These are phyloP conservation scores for Coemansia sp. DNA, from an alignment of 192 early-diverging fungal genomes.

Conservation along the genomic window DNA sequence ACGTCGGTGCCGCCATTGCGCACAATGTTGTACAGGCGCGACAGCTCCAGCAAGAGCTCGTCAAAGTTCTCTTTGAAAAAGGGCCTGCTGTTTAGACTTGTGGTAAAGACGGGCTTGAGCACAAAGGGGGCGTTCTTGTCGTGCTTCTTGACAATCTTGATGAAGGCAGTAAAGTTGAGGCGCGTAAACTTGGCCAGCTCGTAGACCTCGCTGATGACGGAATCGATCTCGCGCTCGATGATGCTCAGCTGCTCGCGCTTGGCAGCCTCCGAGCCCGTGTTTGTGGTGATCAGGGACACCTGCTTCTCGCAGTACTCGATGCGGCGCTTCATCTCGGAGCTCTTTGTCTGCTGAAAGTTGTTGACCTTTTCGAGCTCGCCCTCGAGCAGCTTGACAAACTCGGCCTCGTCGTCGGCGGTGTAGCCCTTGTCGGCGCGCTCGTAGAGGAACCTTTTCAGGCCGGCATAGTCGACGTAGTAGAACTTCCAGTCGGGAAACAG, in stretches of 20 bases:
- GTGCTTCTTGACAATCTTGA: constrained; percentile 98
- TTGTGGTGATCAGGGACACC: constrained; percentile 55
- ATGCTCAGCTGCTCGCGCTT: constrained; percentile 53
- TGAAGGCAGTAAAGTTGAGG: constrained; percentile 79
- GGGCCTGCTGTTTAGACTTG: constrained; percentile 75
- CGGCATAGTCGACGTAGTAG: constrained; percentile 83
- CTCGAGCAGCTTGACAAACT: constrained; percentile 82
- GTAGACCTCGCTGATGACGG: constrained; percentile 74
- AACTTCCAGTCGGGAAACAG: constrained; percentile 85
- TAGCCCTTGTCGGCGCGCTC: constrained; percentile 58
- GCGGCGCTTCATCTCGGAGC: constrained; percentile 66
- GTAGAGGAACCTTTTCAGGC: constrained; percentile 84
- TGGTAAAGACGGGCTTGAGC: constrained; percentile 73
- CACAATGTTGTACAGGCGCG: constrained; percentile 71
- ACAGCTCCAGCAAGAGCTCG: constrained; percentile 76
- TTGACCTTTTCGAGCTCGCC: constrained; percentile 89
- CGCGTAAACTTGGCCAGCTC: constrained; percentile 72
- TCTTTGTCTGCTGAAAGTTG: constrained; percentile 69
- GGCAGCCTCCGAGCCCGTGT: constrained; percentile 38
- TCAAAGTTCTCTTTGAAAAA: constrained; percentile 89
- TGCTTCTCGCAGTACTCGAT: constrained; percentile 62
- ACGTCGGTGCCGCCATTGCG: constrained; percentile 66
- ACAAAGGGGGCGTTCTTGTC: constrained; percentile 89
- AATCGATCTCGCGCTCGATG: constrained; percentile 63
- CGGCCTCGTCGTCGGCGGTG: constrained; percentile 79